phyloP scores from a whole-genome alignment of 164 flowering plant genomes.

The Aristolochia fimbriata region DNA sequence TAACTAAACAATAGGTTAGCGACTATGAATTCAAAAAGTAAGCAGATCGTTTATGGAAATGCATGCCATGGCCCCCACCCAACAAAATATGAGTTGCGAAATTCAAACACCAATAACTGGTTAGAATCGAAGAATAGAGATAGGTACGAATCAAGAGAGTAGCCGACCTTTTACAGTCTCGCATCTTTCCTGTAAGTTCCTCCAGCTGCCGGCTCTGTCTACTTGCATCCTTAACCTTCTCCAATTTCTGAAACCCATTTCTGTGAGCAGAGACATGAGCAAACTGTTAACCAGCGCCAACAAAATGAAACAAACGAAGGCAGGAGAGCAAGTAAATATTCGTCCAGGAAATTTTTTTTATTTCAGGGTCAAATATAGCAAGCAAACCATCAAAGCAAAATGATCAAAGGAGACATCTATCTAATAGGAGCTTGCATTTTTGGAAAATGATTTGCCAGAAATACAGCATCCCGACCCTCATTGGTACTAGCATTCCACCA shows the following conservation, averaged over 20 bases:
- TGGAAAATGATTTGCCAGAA: not conserved
- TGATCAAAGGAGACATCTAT: not conserved
- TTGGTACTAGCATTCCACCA: not conserved
- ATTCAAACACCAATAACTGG: not conserved
- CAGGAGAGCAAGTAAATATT: not conserved
- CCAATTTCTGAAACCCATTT: conserved; percentile 81
- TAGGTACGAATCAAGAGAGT: not conserved
- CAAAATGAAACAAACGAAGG: not conserved
- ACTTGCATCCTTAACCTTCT: conserved; percentile 62
- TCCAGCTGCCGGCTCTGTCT: conserved; percentile 74
- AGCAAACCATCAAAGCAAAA: not conserved
- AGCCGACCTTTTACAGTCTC: conserved; percentile 72
- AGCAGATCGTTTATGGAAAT: too few species aligned
- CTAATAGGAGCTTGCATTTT: not conserved
- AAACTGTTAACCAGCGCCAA: not conserved
- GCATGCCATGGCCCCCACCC: too few species aligned
- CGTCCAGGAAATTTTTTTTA: not conserved
- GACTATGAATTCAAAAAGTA: too few species aligned
- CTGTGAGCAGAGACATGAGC: conserved; percentile 18
- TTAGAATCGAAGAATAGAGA: conserved; percentile 2
- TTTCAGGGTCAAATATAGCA: not conserved
- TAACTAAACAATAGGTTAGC: too few species aligned
- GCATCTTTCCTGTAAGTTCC: conserved; percentile 79
- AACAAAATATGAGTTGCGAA: too few species aligned
- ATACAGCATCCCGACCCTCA: not conserved